phyloP scores from a whole-genome alignment of 176 grass and related monocot genomes.

The Typha latifolia region DNA sequence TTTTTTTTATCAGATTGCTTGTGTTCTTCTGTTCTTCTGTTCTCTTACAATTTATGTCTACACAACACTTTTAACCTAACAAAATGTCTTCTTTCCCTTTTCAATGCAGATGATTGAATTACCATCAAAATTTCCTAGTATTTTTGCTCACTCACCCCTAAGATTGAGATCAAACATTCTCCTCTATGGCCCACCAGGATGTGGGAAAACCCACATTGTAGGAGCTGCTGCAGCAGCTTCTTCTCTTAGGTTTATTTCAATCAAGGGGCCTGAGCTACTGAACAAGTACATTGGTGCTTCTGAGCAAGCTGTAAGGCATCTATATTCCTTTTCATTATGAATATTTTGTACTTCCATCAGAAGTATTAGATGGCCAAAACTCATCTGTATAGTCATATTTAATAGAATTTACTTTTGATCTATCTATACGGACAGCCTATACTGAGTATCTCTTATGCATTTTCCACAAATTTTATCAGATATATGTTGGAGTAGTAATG shows the following conservation, averaged over 20 bases:
- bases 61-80: slow-evolving; percentile 8
- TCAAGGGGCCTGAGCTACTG: slow-evolving; percentile 88
- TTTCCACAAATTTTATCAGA: background rate
- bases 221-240: slow-evolving; percentile 85
- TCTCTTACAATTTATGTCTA: slow-evolving; percentile 2
- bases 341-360: slow-evolving; percentile 9
- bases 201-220: slow-evolving; percentile 92
- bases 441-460: background rate
- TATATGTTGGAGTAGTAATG: background rate
- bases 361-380: slow-evolving; percentile 17
- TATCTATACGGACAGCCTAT: too few species aligned
- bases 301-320: slow-evolving; percentile 74
- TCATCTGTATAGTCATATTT: background rate
- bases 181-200: slow-evolving; percentile 88
- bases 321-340: slow-evolving; percentile 12
- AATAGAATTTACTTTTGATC: too few species aligned
- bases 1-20: background rate
- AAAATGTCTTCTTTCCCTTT: background rate
- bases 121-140: slow-evolving; percentile 78
- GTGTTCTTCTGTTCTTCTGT: slow-evolving; percentile 17
- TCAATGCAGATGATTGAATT: slow-evolving; percentile 77
- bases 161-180: slow-evolving; percentile 88
- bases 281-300: slow-evolving; percentile 98
- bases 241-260: slow-evolving; percentile 84
- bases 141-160: slow-evolving; percentile 73